Conservation (phyloP, 371 early-diverging fungal genomes). For the Coemansia sp. region DNA sequence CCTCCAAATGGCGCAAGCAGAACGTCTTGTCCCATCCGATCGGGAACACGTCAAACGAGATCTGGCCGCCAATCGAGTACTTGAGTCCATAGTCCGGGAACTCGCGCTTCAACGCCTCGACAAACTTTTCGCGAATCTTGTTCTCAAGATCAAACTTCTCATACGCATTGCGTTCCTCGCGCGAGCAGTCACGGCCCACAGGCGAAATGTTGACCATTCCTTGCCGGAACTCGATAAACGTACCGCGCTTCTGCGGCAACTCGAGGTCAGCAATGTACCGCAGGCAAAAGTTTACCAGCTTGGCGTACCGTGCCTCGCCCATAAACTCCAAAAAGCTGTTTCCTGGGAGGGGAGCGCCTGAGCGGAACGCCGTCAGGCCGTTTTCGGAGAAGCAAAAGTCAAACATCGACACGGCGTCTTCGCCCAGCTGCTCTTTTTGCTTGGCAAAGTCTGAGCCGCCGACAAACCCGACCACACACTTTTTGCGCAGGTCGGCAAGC, state of each 20-base stretch:
- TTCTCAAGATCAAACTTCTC: constrained; percentile 87
- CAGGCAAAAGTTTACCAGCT: constrained; percentile 92
- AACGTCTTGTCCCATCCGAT: constrained; percentile 99
- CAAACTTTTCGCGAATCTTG: constrained; percentile 84
- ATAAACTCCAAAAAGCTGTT: constrained; percentile 92
- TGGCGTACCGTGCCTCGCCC: constrained; percentile 96
- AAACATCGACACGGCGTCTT: constrained; percentile 73
- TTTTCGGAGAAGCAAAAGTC: constrained; percentile 99
- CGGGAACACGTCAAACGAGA: constrained; percentile 99
- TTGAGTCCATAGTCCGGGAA: constrained; percentile 90
- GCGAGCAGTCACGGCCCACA: constrained; percentile 97
- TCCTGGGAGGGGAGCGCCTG: constrained; percentile 62
- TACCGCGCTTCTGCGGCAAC: constrained; percentile 96
- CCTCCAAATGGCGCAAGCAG: constrained; percentile 90
- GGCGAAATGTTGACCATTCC: constrained; percentile 99
- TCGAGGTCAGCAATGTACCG: constrained; percentile 95
- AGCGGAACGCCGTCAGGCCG: constrained; percentile 94
- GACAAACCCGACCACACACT: constrained; percentile 96
- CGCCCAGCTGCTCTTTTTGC: constrained; percentile 98
- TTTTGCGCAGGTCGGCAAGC: constrained; percentile 81
- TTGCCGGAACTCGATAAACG: constrained; percentile 98
- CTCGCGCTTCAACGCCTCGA: constrained; percentile 77
- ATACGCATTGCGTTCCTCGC: constrained; percentile 92
- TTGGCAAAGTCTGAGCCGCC: constrained; percentile 98
- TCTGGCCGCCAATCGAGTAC: constrained; percentile 99